Evolutionary conservation across 129 eudicot species (phyloP).

Genomic region (Helianthus annuus): HanXRQr2.0-SUNRISE NC_035449.2:5368461-5368960

Average conservation of each 20-base stretch:
- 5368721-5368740: no score
- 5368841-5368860: constrained; percentile 18
- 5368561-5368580: no score
- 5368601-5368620: no score
- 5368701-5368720: no score
- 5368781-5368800: constrained; percentile 14
- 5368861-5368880: constrained; percentile 24
- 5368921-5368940: constrained; percentile 19
- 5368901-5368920: constrained; percentile 32
- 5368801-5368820: neutral
- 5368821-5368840: constrained; percentile 25
- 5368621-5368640: no score
- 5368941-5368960: constrained; percentile 12
- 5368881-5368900: constrained; percentile 20
- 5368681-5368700: no score
- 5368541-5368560: no score
- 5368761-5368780: constrained; percentile 46
- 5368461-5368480: constrained; percentile 25
- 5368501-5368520: neutral
- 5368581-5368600: no score
- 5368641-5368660: no score
- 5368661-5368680: no score
- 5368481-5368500: neutral
- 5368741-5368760: neutral
- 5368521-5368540: no score